Evolutionary conservation across 257 asterid species (phyloP), one percentile per base, ranked within the genome.

Genomic region (Anisodus tanguticus): DNA sequence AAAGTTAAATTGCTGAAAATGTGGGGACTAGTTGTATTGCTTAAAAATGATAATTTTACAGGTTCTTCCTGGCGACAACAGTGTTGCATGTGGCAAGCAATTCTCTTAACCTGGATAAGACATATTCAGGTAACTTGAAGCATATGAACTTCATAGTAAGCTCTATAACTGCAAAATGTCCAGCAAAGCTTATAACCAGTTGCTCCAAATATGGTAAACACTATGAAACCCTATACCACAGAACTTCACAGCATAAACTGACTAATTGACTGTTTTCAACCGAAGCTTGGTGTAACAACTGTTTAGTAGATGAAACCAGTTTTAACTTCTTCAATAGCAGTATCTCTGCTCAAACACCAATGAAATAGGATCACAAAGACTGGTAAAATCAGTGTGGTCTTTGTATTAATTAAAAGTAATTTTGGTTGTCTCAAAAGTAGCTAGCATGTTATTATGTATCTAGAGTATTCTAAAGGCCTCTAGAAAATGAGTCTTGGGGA

Each of bases 181-280:
- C 80, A 72, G 80, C 58, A 72, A 72, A 72, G 80, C 58, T 74
- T 49, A 49, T 11, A 74, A 74, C 6, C 62, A 49, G 45, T 53
- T 22, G 11, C 60, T 49, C 19, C 37, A n/a, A 47, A 12, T 49
- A 74, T 51, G 8, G 6, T 22, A 5, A 74, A 47, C 1, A 10
- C 81, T 11, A 4, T 12, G 37, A 74, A 49, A 47, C 13, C 81
- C 62, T 47, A 19, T 11, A 6, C 62, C 43, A 49, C n/a, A 74
- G 81, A 74, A 22, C 43, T 74, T 49, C 41, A 26, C 62, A 10
- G 45, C 31, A 19, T 49, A 49, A 26, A 49, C 22, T 74, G 81
- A 22, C 59, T 22, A 74, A 51, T 26, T 74, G 62, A 49, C 81
- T 19, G 12, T 6, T 49, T 49, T 74, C 59, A 26, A 74, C 3